Evolutionary conservation across 2,329 filamentous ascomycete genomes (phyloP), one percentile per base, ranked within the genome.

Genomic region (Xylaria sp.): DNA sequence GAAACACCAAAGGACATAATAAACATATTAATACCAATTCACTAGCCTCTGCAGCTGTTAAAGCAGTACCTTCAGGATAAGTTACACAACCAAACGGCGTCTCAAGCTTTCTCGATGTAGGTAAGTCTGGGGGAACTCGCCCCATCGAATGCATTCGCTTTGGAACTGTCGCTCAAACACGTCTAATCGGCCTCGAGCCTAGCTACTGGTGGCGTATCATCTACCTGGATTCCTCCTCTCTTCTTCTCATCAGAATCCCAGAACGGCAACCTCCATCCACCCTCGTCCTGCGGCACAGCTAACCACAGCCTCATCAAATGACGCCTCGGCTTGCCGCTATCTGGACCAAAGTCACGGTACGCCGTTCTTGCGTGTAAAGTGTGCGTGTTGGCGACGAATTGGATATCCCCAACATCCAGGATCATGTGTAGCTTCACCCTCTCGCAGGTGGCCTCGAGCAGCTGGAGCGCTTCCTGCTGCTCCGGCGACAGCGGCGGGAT

Each of bases 231-330:
- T 0, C 91, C 92, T 7, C 91, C 91, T 17, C 92, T 81, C 83
- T 95, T 96, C 82, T 90, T 90, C 79, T 94, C 88, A 51, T 83
- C 77, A 51, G 83, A 88, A 72, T 96, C 92, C 64, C 85, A 86
- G 74, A 92, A 93, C 1, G 91, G 91, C 71, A 96, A 72, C 47
- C 82, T 85, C 91, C 91, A 96, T 0, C 92, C 92, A 2, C 91
- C 92, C 72, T 96, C 91, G 19, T 73, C 78, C 74, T 93, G 88
- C 0, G 91, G 91, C 2, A 89, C 91, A 9, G 89, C 86, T 50
- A 96, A 75, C 92, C 92, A 96, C 61, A 96, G 74, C 42, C 92
- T 80, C 79, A 96, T 88, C 21, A 96, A 74, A 68, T 96, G 91
- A 42, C 92, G 80, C 34, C 90, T 76, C 1, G 90, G 89, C 19